A percentile compares a stretch with the other conserved stretches of the same genome.
Conservation (phyloP, 106 monocot genomes). For the Dioscorea alata region DNA sequence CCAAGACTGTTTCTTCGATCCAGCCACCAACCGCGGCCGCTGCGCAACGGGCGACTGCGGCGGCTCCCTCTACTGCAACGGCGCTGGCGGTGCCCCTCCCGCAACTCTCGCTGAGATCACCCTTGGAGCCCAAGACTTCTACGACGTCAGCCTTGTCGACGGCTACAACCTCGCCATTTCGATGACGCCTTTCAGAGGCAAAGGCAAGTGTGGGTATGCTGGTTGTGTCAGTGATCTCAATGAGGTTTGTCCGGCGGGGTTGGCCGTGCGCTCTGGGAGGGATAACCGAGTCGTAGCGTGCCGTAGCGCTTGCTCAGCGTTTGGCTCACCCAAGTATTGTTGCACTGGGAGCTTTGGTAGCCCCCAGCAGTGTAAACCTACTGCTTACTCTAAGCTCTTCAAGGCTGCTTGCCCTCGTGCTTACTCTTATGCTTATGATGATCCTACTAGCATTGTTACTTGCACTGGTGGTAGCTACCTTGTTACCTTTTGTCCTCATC, state of each 20-base stretch:
- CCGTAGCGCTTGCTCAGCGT: conserved; percentile 69
- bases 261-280: conserved; percentile 32
- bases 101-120: conserved; percentile 88
- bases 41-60: conserved; percentile 96
- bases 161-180: conserved; percentile 61
- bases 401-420: conserved; percentile 63
- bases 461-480: conserved; percentile 53
- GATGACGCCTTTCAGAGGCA: conserved; percentile 40
- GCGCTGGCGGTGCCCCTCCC: conserved; percentile 65
- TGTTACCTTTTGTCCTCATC: conserved; percentile 58
- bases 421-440: conserved; percentile 72
- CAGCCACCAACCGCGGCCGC: conserved; percentile 42
- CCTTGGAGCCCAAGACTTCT: conserved; percentile 43
- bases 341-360: conserved; percentile 69
- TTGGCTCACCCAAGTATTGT: conserved; percentile 59
- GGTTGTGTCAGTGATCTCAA: conserved; percentile 74
- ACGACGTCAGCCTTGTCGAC: too few relatives aligned
- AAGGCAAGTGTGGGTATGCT: conserved; percentile 37
- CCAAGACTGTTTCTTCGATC: conserved; percentile 63
- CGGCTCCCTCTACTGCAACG: conserved; percentile 62
- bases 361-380: conserved; percentile 64
- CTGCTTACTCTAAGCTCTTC: conserved; percentile 56
- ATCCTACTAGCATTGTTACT: conserved; percentile 69
- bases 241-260: conserved; percentile 53
- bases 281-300: conserved; percentile 52